A percentile compares a stretch with the other conserved stretches of the same genome.
Evolutionary conservation across 75 land plant species (phyloP).

Genomic region (Pinus tabuliformis): DNA sequence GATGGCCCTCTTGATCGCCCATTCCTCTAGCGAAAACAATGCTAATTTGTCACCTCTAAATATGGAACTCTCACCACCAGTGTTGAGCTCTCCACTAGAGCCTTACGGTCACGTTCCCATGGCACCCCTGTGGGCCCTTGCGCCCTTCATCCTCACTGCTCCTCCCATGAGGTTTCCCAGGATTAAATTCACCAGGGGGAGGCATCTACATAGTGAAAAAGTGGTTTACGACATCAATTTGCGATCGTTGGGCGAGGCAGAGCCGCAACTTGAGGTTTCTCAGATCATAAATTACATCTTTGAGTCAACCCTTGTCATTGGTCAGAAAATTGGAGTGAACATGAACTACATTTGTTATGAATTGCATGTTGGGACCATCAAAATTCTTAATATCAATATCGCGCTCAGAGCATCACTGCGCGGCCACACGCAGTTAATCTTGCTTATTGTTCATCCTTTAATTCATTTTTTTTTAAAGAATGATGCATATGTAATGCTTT

Average conservation of each 20-base stretch:
- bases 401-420: conserved; percentile 63
- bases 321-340: conserved; percentile 93
- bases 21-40: conserved; percentile 12
- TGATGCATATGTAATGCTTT: too few relatives aligned
- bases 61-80: background rate
- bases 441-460: too few relatives aligned
- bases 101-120: conserved; percentile 1
- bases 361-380: conserved; percentile 68
- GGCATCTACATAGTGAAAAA: conserved; percentile 51
- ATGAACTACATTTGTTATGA: conserved; percentile 80
- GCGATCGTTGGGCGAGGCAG: conserved; percentile 57
- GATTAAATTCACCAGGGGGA: conserved; percentile 62
- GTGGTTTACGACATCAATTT: conserved; percentile 76
- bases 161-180: conserved; percentile 36
- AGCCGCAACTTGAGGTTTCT: conserved; percentile 84
- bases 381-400: conserved; percentile 85
- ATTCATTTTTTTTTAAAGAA: too few relatives aligned
- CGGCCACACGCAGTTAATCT: conserved; percentile 71
- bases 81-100: conserved; percentile 12
- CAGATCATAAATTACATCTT: conserved; percentile 89
- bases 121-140: conserved; percentile 13
- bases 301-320: conserved; percentile 70
- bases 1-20: conserved; percentile 42
- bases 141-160: conserved; percentile 44
- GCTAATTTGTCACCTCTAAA: background rate